Evolutionary conservation across 139 green algal species (phyloP), one percentile per base, ranked within the genome.

Genomic region (Coccomyxa sp.): DNA sequence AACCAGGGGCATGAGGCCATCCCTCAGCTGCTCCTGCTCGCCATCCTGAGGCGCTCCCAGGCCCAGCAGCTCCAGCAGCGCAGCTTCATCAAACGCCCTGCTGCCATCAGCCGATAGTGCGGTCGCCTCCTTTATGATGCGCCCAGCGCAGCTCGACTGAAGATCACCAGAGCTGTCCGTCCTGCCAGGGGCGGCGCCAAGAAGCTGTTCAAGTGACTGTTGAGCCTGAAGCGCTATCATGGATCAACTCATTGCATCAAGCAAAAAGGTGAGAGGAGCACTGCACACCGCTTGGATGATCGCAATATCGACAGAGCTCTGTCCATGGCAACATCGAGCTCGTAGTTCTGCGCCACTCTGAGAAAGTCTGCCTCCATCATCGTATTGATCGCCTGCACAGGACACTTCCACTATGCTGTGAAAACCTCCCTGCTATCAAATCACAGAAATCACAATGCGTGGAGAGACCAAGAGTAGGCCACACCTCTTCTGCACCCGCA

Each of bases 1-100:
- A 45, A 95, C 93, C 32, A 96, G 81, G 9, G 92, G 91, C 81
- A 95, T 87, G 83, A 96, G 88, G 67, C 86, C 78, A 71, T 96
- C 93, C 28, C 89, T 78, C 77, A 93, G 81, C 45, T 81, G 71
- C n/a, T 89, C 91, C 27, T 51, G 38, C 38, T 80, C 82, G 74
- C 71, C 78, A 13, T 82, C 79, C 28, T 86, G 30, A 18, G 76
- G 14, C 13, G 15, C 17, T 66, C 30, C 27, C 25, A 21, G 21
- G 3, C 23, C 74, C 21, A 78, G 27, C 23, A 57, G n/a, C 74
- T 32, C 23, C n/a, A 32, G 28, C 74, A 78, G 23, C 25, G 27
- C 28, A 0, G n/a, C 74, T 3, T 78, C 74, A 31, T 21, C 15
- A 21, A 21, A 32, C 4, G 25, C 23, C 74, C 25, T 78, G n/a